Conservation (phyloP, 2,329 filamentous ascomycete genomes). For the Fusarium algeriense region DNA sequence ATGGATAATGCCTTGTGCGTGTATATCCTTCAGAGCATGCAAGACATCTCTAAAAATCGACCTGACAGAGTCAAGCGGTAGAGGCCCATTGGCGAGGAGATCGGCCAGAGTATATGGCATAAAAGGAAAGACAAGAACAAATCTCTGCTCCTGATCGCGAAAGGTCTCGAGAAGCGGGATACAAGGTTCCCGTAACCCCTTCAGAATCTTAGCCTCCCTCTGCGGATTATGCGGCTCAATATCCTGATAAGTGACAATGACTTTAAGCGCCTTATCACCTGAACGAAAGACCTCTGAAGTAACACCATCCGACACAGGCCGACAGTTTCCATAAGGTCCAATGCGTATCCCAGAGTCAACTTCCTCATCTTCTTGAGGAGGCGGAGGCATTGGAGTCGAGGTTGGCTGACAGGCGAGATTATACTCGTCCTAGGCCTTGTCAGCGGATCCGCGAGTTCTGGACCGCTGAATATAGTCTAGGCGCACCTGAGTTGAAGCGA, state of each 20-base stretch:
- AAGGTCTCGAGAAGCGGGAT: conserved; percentile 81
- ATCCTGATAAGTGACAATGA: conserved; percentile 80
- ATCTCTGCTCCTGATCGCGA: conserved; percentile 74
- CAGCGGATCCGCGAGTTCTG: conserved; percentile 34
- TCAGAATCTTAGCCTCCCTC: conserved; percentile 82
- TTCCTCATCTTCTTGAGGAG: conserved; percentile 9
- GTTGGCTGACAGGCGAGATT: conserved; percentile 57
- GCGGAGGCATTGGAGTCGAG: conserved; percentile 22
- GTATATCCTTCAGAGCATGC: conserved; percentile 76
- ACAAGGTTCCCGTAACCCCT: conserved; percentile 65
- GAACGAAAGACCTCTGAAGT: conserved; percentile 88
- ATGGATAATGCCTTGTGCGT: conserved; percentile 83
- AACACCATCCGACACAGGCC: conserved; percentile 73
- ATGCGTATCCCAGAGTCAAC: conserved; percentile 59
- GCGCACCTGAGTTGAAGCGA: conserved; percentile 69
- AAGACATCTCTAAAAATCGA: conserved; percentile 76
- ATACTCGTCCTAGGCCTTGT: conserved; percentile 68
- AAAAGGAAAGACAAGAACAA: conserved; percentile 89
- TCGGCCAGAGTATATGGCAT: conserved; percentile 78
- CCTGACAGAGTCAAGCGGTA: conserved; percentile 51
- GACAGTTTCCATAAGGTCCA: conserved; percentile 66
- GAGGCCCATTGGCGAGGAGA: conserved; percentile 67
- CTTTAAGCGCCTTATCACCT: conserved; percentile 77
- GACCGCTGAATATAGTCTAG: conserved; percentile 25
- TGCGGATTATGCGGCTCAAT: conserved; percentile 85